Base-by-base conservation (phyloP, 805 yeast genomes). In the Saturnispora diversa region DNA sequence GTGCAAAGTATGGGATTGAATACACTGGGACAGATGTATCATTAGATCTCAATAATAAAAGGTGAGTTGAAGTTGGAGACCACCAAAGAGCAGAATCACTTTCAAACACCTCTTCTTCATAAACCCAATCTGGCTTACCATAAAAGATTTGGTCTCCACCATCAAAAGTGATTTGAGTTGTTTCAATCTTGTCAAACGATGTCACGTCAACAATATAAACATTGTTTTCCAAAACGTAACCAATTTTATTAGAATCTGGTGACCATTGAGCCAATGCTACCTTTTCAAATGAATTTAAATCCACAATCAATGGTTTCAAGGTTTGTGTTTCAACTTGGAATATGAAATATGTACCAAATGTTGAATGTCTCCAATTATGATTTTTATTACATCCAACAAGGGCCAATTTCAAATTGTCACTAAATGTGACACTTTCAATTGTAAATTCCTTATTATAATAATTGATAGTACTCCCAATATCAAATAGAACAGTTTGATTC, bases 121-220 rank as follows among this genome's bases (percentile, higher is more conserved):
- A 86, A 6, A 85, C 94, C 96, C 96, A 86, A 55, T 86, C 95
- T 0, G 95, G 94, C 45, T 80, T 79, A 2, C 95, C 96, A 55
- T 87, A 82, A 61, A 86, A 85, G 6, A 84, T 66, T 47, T 75
- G 69, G 1, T 66, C 69, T 25, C 78, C 77, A 12, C 95, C 95
- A 52, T 83, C 92, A 30, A 45, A 44, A 0, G 96, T 83, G 11
- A 84, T 61, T 47, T 76, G 79, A 5, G 52, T 62, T 0, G 63
- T 50, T 1, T 63, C 48, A 15, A 56, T 45, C 21, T 46, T 37
- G 23, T 35, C 20, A 31, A 51, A 44, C 29, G 53, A 39, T 15
- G 26, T 48, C 43, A 46, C 44, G 26, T 74, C 67, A 41, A 70
- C 71, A 7, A 83, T 51, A 54, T 66, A 86, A n/a, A 87, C 69